These are phyloP conservation scores for Vicia faba DNA, from an alignment of 306 rosid genomes.

Conservation along the genomic window DNA sequence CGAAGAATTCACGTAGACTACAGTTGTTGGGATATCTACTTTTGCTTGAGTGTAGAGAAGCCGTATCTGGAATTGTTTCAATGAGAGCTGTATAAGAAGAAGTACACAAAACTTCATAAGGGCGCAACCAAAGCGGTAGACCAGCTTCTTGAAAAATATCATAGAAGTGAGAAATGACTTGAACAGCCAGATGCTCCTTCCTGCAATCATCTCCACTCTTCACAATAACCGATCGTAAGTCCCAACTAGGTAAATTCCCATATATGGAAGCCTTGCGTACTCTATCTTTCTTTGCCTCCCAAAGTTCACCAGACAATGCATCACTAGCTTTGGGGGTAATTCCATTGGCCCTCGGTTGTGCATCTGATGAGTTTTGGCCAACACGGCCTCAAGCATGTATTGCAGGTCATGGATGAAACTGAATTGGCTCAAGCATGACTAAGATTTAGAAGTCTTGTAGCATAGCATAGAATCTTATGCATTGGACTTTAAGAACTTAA, in stretches of 20 bases:
- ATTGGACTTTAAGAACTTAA: no score
- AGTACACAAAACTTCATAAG: constrained; percentile 93
- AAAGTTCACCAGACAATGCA: constrained; percentile 96
- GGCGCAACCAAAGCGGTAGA: constrained; percentile 98
- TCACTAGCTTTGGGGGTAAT: constrained; percentile 84
- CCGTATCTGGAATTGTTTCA: no score
- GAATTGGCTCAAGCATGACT: no score
- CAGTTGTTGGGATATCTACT: constrained; percentile 80
- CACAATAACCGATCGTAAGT: constrained; percentile 91
- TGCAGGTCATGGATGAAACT: no score
- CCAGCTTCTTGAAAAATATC: constrained; percentile 99
- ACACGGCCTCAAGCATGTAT: no score
- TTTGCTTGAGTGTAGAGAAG: constrained; percentile 96
- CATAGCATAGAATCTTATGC: no score
- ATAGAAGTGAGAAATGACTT: no score
- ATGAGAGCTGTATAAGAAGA: no score
- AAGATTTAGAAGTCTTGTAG: no score
- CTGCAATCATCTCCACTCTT: no score
- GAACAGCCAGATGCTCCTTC: no score
- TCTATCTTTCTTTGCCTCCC: constrained; percentile 92
- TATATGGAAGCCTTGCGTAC: constrained; percentile 72
- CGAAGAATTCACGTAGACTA: constrained; percentile 88
- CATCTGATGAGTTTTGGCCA: no score
- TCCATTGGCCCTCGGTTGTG: constrained; percentile 91
- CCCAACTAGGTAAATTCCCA: constrained; percentile 90